Evolutionary conservation across 495 filamentous ascomycete genomes (phyloP), one percentile per base, ranked within the genome.

Genomic region (Lasiosphaeria hispida): DNA sequence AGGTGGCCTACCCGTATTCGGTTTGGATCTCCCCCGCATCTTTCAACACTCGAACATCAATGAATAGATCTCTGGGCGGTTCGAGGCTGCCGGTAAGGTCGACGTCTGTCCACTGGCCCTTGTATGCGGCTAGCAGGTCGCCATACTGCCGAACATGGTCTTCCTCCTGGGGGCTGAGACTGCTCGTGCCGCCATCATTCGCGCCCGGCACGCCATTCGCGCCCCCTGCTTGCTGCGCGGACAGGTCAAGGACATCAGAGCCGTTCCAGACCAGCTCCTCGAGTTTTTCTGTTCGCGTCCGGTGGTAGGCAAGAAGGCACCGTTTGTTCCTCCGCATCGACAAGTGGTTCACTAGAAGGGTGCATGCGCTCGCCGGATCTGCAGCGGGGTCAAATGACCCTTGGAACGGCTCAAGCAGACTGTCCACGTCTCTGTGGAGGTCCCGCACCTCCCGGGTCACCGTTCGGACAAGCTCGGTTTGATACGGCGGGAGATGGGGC

Each of bases 1-100:
- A 44, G 17, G 34, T 42, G 57, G 73, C 84, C 70, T 82, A 97
- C 91, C 95, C 95, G 72, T 97, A 99, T 77, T 99, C 95, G 10
- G 95, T 99, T 75, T 99, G 94, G 60, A 99, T 96, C 78, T 97
- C 94, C 19, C 95, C 95, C 42, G 93, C 95, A 77, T 99, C 94
- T 69, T 94, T 96, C 60, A 99, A 72, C 51, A 97, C 95, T 53
- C 95, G 78, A 49, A 99, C 95, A 73, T 99, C 95, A 69, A 99
- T 95, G 69, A 99, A 99, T 50, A 99, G 74, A 76, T 99, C 95
- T 68, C 83, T 85, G 34, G 95, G 94, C 36, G 95, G 95, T 68
- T 97, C 92, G 69, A 99, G 79, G 61, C 88, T 92, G 42, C 95
- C 95, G 11, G 94, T 97, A 55, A 99, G 76, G 73, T 99, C 95